Percentiles rank a stretch among this genome's conserved stretches.
These are phyloP conservation scores for Phytophthora chlamydospora DNA, from an alignment of 352 stramenopile species.

Conservation along the genomic window DNA sequence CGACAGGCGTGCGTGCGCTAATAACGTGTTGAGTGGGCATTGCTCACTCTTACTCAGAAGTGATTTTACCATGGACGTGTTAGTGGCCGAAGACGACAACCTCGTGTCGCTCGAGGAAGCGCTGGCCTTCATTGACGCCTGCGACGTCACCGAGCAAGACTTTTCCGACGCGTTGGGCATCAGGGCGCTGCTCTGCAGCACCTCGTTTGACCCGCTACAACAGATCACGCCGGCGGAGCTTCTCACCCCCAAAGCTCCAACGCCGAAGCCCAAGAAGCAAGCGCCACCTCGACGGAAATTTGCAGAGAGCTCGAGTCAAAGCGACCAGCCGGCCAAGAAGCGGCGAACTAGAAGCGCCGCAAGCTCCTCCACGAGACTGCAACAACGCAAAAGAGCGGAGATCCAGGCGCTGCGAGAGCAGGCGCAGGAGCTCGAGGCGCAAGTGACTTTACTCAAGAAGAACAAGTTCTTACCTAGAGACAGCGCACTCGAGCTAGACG, in stretches of 20 bases:
- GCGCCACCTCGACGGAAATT: background rate
- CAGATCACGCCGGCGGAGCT: constrained; percentile 3
- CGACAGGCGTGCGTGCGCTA: background rate
- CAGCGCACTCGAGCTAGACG: constrained; percentile 7
- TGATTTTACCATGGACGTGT: constrained; percentile 18
- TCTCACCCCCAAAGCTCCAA: background rate
- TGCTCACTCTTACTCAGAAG: constrained; percentile 18
- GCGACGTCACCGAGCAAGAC: constrained; percentile 2
- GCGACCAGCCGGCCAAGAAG: constrained; percentile 22
- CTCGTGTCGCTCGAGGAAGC: constrained; percentile 33
- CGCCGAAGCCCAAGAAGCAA: constrained; percentile 4
- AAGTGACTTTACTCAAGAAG: constrained; percentile 33
- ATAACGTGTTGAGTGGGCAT: constrained; percentile 24
- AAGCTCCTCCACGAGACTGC: constrained; percentile 29
- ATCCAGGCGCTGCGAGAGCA: constrained; percentile 32
- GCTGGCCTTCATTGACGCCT: constrained; percentile 35
- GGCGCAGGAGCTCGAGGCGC: constrained; percentile 27
- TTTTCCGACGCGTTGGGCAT: constrained; percentile 8
- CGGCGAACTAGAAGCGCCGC: constrained; percentile 19
- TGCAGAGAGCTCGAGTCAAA: constrained; percentile 5
- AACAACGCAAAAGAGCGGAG: constrained; percentile 36
- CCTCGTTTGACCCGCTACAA: constrained; percentile 4
- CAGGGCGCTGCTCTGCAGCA: background rate
- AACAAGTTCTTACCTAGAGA: constrained; percentile 19
- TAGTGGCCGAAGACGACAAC: constrained; percentile 28